Conservation (phyloP, 306 rosid species). For the Argentina anserina region DNA sequence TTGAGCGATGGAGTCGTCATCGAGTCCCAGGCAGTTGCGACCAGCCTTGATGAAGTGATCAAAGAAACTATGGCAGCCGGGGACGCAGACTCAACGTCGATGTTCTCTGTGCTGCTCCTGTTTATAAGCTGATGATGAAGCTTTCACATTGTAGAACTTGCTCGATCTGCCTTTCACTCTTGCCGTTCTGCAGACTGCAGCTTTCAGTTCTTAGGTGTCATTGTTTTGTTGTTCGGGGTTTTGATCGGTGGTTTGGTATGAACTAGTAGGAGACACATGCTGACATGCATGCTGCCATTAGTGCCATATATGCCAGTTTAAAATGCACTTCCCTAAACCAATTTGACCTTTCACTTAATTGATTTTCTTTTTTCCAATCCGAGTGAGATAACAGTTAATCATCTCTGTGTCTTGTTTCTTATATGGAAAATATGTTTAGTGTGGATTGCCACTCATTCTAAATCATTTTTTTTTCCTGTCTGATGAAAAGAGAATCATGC, state of each 20-base stretch:
- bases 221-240: neutral
- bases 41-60: slow-evolving; percentile 32
- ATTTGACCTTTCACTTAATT: too few species aligned
- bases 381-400: too few species aligned
- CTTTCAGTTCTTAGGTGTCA: neutral
- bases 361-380: too few species aligned
- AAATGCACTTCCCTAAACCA: too few species aligned
- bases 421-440: neutral
- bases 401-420: too few species aligned
- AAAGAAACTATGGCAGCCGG: slow-evolving; percentile 26
- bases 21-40: slow-evolving; percentile 34
- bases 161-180: neutral
- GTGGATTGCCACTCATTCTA: neutral
- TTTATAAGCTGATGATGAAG: neutral
- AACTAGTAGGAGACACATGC: neutral
- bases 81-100: slow-evolving; percentile 8
- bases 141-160: neutral
- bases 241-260: neutral
- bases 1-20: neutral
- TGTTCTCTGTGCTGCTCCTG: slow-evolving; percentile 9
- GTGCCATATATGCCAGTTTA: neutral
- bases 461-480: too few species aligned
- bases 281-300: too few species aligned
- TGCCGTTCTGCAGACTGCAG: neutral
- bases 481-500: too few species aligned